Percentiles rank a stretch among this genome's conserved stretches.
These are phyloP conservation scores for Torulaspora pretoriensis DNA, from an alignment of 1,139 yeast species.

Conservation along the genomic window DNA sequence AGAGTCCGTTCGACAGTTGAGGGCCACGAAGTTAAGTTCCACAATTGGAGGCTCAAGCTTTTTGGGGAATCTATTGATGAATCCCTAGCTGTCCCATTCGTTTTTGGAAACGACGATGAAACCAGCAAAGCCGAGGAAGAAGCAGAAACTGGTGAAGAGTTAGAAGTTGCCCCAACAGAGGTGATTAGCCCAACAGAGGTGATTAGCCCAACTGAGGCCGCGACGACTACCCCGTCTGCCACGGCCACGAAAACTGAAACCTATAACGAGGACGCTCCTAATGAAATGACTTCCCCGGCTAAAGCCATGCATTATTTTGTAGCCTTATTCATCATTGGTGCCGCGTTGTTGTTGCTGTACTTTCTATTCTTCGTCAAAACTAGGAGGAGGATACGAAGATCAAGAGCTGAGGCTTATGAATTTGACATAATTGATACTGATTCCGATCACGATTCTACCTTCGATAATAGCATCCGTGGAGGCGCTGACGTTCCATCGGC, in stretches of 20 bases:
- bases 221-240: conserved; percentile 4
- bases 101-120: conserved; percentile 41
- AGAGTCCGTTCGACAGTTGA: conserved; percentile 50
- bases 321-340: conserved; percentile 57
- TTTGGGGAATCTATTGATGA: conserved; percentile 79
- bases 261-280: conserved; percentile 23
- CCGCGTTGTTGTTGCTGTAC: conserved; percentile 48
- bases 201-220: conserved; percentile 1
- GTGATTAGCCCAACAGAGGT: conserved; percentile 2
- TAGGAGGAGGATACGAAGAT: conserved; percentile 53
- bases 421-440: conserved; percentile 70
- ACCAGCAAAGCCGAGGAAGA: conserved; percentile 1
- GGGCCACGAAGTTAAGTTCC: conserved; percentile 46
- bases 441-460: conserved; percentile 36
- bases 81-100: conserved; percentile 49
- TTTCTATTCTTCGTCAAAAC: conserved; percentile 46
- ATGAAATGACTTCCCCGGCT: conserved; percentile 22
- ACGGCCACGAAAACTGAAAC: conserved; percentile 7
- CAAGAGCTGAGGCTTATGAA: conserved; percentile 68
- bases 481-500: conserved; percentile 18
- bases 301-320: conserved; percentile 46
- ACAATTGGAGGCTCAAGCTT: conserved; percentile 70
- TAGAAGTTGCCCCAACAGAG: conserved; percentile 3
- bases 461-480: conserved; percentile 22
- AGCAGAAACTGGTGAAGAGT: background rate